Conservation (phyloP, 768 basidiomycete genomes). For the Crepidotus variabilis region DNA sequence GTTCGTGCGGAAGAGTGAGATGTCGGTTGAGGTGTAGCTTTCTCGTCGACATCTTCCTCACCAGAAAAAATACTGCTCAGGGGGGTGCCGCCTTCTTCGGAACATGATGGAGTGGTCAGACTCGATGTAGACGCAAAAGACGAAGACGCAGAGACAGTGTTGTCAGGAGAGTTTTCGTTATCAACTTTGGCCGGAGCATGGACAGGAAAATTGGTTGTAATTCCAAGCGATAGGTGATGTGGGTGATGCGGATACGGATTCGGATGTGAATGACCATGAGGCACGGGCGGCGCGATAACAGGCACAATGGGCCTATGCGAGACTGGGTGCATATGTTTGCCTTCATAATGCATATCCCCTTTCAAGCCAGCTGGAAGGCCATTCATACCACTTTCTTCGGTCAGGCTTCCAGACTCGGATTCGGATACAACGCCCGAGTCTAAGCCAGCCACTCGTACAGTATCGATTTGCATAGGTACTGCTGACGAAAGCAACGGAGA, state of each 20-base stretch:
- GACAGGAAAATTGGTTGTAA: conserved; percentile 2
- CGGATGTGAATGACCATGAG: neutral
- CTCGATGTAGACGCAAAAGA: conserved; percentile 7
- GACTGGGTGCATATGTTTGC: conserved; percentile 56
- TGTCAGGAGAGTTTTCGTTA: neutral
- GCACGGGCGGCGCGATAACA: neutral
- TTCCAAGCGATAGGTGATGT: neutral
- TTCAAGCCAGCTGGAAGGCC: neutral
- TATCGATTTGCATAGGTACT: neutral
- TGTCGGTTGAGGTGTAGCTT: neutral
- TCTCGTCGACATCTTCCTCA: neutral
- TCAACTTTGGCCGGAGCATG: neutral
- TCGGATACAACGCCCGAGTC: conserved; percentile 1
- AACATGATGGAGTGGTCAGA: conserved; percentile 3
- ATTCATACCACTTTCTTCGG: conserved; percentile 9
- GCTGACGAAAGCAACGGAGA: neutral
- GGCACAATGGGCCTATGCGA: conserved; percentile 22
- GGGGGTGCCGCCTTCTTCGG: conserved; percentile 1
- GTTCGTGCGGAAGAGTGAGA: neutral
- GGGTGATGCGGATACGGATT: conserved; percentile 3
- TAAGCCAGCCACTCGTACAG: conserved; percentile 13
- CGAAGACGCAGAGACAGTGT: conserved; percentile 3
- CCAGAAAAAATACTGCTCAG: conserved; percentile 5
- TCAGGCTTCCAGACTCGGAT: neutral
- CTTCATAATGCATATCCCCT: conserved; percentile 18